Evolutionary conservation across 179 eudicot genomes (phyloP), one percentile per base, ranked within the genome.

Genomic region (Vitellaria paradoxa): DNA sequence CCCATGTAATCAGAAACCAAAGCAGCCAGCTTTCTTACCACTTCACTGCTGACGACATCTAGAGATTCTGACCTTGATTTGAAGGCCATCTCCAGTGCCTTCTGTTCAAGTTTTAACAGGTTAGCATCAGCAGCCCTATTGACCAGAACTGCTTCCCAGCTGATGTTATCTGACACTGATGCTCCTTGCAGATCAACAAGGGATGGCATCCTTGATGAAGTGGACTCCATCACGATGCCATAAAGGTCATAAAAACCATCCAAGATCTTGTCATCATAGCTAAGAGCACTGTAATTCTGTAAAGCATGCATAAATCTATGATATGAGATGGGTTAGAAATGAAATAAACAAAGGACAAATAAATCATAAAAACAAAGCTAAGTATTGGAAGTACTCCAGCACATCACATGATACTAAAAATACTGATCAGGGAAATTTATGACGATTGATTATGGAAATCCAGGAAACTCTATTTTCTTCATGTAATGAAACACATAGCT

Each of bases 161-260:
- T 90, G 70, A 89, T 83, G 84, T 79, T 80, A 70, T 86, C 88
- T 30, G 92, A 87, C 11, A 89, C 84, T 37, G 87, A 88, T 73
- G 81, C 84, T 77, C 82, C 86, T 92, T 92, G 97, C 81, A 93
- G 88, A 83, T 96, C 99, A 78, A 89, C 79, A 81, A 96, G 99
- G 77, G 97, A 88, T 72, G 99, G 99, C 98, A 96, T 93, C 88
- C 84, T 88, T 65, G 93, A 89, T 60, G 95, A 88, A 49, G 85
- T 79, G 68, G 84, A 82, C 55, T 83, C 91, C 18, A 76, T 80
- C 79, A 85, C 66, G 70, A 92, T 83, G 49, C 97, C 98, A 80
- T 93, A 91, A n/a, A 96, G 82, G 83, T 96, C 98, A 82, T 96
- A 96, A 77, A 96, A 96, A 70, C 99, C 99, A 82, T 96, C 99